Evolutionary conservation across 441 rosid genomes (phyloP), one percentile per base, ranked within the genome.

Genomic region (Jatropha multifida): DNA sequence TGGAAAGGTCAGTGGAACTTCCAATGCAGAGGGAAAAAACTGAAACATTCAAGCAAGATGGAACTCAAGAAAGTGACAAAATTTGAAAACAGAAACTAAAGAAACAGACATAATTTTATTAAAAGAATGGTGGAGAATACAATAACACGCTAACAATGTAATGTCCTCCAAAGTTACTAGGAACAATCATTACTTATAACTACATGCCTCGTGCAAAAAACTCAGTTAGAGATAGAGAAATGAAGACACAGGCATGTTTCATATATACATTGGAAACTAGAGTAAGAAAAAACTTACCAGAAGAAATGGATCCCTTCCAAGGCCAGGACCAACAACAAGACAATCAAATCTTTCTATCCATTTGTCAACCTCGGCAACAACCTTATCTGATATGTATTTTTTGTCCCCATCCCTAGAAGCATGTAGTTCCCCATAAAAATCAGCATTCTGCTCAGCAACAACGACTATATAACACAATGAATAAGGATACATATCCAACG

Each of bases 281-380:
- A 20, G 15, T 15, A 40, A 69, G 75, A 52, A 72, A 27, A 83
- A 78, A 58, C 79, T 44, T 74, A 95, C 98, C 88, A 93, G 85
- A 62, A 96, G 94, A 81, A 88, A 96, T 3, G 96, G 91, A 73
- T 96, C 98, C 81, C 98, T 90, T 81, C 99, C 99, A 74, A 95
- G 95, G 74, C 99, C 99, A 72, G 99, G 99, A 73, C 99, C 99
- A 77, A 92, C 86, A 4, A 93, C 94, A 77, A 96, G 89, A 66
- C 97, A 96, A 87, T 96, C 98, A 87, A 96, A 93, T 84, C 97
- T 90, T 78, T 89, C 90, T 89, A 93, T 89, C 99, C 99, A 95
- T 77, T 88, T 92, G 81, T 85, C 86, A 60, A 93, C 88, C 88
- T 96, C 98, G 3, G 90, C 84, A 37, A 92, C 84, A 83, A 93